Evolutionary conservation across 768 basidiomycete species (phyloP), one percentile per base, ranked within the genome.

Genomic region (Pisolithus sp.): DNA sequence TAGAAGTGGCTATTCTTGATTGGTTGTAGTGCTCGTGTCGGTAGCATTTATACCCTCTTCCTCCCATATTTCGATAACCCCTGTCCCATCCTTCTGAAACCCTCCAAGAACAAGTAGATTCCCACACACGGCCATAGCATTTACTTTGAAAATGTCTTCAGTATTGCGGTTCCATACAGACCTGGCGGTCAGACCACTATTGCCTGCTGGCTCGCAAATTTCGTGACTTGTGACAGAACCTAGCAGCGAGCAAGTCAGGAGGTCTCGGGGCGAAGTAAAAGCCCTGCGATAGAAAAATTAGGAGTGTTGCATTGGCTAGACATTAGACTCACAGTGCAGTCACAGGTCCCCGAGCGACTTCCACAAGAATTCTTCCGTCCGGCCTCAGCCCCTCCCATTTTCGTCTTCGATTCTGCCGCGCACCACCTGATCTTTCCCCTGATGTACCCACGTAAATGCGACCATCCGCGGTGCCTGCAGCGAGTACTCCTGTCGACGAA

Each of bases 401-500:
- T 52, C 81, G 78, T 34, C 72, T 72, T 53, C 76, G 71, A 59
- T 77, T 81, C 68, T 81, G 83, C 61, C 74, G 69, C 38, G 61
- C 61, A 21, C 49, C 28, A 13, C 57, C 56, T 31, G 51, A 48
- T 60, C 80, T 86, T 61, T 84, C 83, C 6, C 85, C 87, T 3
- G 87, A 81, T 9, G 76, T 75, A 12, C 87, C 86, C 23, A 89
- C 57, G 73, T 81, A 82, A 5, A 91, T 60, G 37, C 80, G 78
- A 4, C 89, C 89, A 61, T 91, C 86, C 8, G 87, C 89, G 1
- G 83, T 86, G 5, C 86, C 82, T 6, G 80, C 85, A 13, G 82
- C 86, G 17, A 90, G 61, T 30, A 82, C 61, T 0, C 85, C 88
- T 4, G 69, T 74, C 0, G 73, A 52, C 3, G 83, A 83, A 26